Evolutionary conservation across 2,329 filamentous ascomycete species (phyloP).

Genomic region (Phoma herbarum): DNA sequence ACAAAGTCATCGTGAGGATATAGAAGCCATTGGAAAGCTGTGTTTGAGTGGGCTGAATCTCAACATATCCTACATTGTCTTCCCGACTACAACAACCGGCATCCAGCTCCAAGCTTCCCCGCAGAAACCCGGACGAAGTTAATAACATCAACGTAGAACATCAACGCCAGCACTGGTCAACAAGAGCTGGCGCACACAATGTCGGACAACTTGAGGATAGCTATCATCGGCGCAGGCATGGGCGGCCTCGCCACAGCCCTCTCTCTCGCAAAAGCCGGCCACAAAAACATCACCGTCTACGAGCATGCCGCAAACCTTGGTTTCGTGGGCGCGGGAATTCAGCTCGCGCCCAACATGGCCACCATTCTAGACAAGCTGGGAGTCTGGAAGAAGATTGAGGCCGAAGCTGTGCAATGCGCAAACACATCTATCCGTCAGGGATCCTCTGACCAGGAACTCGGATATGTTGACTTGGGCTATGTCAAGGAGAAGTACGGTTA

Average conservation of each 20-base stretch:
- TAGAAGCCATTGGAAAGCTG: background rate
- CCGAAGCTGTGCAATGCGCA: constrained; percentile 74
- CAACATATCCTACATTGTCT: background rate
- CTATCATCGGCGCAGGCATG: constrained; percentile 68
- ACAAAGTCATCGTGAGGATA: background rate
- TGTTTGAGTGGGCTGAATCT: background rate
- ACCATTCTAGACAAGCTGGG: constrained; percentile 76
- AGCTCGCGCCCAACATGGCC: constrained; percentile 83
- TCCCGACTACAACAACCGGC: background rate
- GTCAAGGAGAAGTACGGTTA: constrained; percentile 74
- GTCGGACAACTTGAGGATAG: constrained; percentile 44
- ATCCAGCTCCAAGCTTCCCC: background rate
- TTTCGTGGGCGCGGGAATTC: constrained; percentile 86
- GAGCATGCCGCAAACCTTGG: constrained; percentile 77
- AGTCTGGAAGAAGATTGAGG: constrained; percentile 75
- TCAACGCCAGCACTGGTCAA: background rate
- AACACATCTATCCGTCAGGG: constrained; percentile 80
- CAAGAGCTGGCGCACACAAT: constrained; percentile 24
- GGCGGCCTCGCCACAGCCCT: constrained; percentile 77
- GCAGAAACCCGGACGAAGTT: background rate
- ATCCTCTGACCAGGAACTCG: constrained; percentile 72
- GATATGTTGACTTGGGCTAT: constrained; percentile 73
- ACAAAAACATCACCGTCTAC: constrained; percentile 76
- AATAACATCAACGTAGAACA: background rate
- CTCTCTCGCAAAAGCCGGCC: constrained; percentile 78